Percentiles rank a stretch among this genome's conserved stretches.
These are phyloP conservation scores for Brassica napus DNA, from an alignment of 345 rosid genomes.

Conservation along the genomic window DNA sequence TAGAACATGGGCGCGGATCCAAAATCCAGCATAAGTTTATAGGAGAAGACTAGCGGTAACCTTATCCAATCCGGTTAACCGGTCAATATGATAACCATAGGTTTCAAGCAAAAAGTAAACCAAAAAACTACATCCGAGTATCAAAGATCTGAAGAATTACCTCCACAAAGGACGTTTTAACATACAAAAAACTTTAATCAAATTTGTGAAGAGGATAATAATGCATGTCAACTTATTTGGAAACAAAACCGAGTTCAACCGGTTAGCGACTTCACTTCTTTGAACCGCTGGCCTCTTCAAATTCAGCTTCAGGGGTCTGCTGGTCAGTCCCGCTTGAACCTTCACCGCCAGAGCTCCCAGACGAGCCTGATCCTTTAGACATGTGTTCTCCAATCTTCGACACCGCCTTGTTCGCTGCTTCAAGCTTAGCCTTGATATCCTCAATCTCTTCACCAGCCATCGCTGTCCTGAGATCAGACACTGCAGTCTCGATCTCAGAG, in stretches of 20 bases:
- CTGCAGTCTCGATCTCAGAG: slow-evolving; percentile 47
- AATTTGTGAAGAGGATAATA: slow-evolving; percentile 14
- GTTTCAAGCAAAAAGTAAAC: slow-evolving; percentile 18
- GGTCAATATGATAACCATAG: slow-evolving; percentile 18
- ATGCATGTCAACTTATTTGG: slow-evolving; percentile 32
- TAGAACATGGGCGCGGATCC: too few relatives aligned
- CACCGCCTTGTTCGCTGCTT: slow-evolving; percentile 57
- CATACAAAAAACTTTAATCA: slow-evolving; percentile 30
- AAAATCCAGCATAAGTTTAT: too few relatives aligned
- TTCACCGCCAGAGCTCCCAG: slow-evolving; percentile 36
- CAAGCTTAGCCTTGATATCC: slow-evolving; percentile 58
- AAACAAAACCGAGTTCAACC: slow-evolving; percentile 9
- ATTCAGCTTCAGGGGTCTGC: slow-evolving; percentile 56
- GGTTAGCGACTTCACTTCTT: slow-evolving; percentile 33
- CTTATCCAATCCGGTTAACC: background rate
- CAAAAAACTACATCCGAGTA: slow-evolving; percentile 19
- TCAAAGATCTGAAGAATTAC: slow-evolving; percentile 18
- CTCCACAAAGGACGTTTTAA: slow-evolving; percentile 10
- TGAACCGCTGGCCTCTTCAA: slow-evolving; percentile 50
- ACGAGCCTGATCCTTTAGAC: slow-evolving; percentile 44
- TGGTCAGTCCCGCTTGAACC: slow-evolving; percentile 46
- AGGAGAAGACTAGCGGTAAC: too few relatives aligned
- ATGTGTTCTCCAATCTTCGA: slow-evolving; percentile 63
- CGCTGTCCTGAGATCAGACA: slow-evolving; percentile 49
- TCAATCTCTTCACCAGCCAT: slow-evolving; percentile 46